These are phyloP conservation scores for Helotiales sp. DNA, from an alignment of 2,329 filamentous ascomycete species.

Conservation along the genomic window DNA sequence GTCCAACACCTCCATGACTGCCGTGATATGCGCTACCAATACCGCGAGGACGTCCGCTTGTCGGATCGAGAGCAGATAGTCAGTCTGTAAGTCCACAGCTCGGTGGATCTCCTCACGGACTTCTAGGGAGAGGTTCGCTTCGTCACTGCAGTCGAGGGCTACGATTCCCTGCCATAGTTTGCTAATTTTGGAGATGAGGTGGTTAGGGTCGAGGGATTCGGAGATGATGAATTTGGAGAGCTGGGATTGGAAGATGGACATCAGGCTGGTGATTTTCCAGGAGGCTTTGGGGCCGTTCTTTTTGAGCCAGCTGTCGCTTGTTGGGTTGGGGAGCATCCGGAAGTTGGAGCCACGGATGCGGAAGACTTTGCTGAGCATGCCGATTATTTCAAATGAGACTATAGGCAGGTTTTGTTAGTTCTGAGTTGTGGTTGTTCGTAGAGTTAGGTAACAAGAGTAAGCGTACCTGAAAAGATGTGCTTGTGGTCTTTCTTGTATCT, in stretches of 20 bases:
- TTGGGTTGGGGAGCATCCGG: constrained; percentile 62
- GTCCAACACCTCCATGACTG: constrained; percentile 52
- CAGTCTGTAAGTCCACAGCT: constrained; percentile 34
- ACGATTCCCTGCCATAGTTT: constrained; percentile 32
- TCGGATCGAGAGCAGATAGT: constrained; percentile 30
- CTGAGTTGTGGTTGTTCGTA: too few species aligned
- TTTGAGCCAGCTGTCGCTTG: constrained; percentile 58
- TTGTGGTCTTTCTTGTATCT: constrained; percentile 45
- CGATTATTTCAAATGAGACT: constrained; percentile 63
- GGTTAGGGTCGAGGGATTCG: constrained; percentile 14
- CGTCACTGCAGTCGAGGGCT: constrained; percentile 28
- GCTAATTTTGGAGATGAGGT: constrained; percentile 29
- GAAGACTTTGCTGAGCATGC: constrained; percentile 59
- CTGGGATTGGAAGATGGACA: constrained; percentile 40
- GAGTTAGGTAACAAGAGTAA: background rate
- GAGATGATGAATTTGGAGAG: constrained; percentile 22
- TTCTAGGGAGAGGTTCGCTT: constrained; percentile 33
- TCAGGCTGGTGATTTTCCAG: constrained; percentile 39
- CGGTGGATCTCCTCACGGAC: constrained; percentile 39
- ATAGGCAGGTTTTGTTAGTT: constrained; percentile 13
- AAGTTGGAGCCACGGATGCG: constrained; percentile 56
- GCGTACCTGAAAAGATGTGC: constrained; percentile 41
- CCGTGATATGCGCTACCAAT: constrained; percentile 36
- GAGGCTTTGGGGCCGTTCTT: constrained; percentile 35
- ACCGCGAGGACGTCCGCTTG: constrained; percentile 37